Conservation (phyloP, 2,329 filamentous ascomycete species). For the Colletotrichum sp. region DNA sequence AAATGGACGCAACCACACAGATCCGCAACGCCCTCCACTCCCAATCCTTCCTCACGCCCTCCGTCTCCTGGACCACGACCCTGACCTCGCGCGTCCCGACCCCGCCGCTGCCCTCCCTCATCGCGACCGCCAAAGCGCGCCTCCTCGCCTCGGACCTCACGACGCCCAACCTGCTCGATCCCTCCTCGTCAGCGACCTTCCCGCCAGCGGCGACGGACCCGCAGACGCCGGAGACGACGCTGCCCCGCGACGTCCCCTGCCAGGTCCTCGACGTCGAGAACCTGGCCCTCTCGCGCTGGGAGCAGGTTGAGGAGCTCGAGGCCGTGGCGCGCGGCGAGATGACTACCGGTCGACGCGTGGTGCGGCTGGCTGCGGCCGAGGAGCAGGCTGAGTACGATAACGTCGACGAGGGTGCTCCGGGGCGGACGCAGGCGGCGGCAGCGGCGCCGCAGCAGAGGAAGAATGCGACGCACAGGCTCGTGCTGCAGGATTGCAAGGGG, state of each 20-base stretch:
- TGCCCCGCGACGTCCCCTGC: slow-evolving; percentile 70
- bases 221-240: slow-evolving; percentile 55
- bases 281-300: slow-evolving; percentile 79
- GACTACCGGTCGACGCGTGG: slow-evolving; percentile 79
- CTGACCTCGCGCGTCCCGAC: slow-evolving; percentile 63
- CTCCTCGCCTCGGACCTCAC: slow-evolving; percentile 81
- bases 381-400: slow-evolving; percentile 53
- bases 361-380: slow-evolving; percentile 65
- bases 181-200: slow-evolving; percentile 40
- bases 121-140: slow-evolving; percentile 81
- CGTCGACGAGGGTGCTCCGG: slow-evolving; percentile 28
- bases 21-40: slow-evolving; percentile 54
- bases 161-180: slow-evolving; percentile 55
- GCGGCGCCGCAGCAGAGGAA: slow-evolving; percentile 27
- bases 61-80: slow-evolving; percentile 64
- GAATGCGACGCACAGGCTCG: slow-evolving; percentile 75
- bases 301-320: slow-evolving; percentile 84
- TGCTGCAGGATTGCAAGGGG: slow-evolving; percentile 81
- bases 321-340: slow-evolving; percentile 74
- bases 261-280: slow-evolving; percentile 91
- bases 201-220: slow-evolving; percentile 54
- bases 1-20: slow-evolving; percentile 46
- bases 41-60: slow-evolving; percentile 59
- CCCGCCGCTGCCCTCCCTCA: slow-evolving; percentile 71
- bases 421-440: background rate